phyloP scores from a whole-genome alignment of 208 protist species.

The Eutreptiella sp. region DNA sequence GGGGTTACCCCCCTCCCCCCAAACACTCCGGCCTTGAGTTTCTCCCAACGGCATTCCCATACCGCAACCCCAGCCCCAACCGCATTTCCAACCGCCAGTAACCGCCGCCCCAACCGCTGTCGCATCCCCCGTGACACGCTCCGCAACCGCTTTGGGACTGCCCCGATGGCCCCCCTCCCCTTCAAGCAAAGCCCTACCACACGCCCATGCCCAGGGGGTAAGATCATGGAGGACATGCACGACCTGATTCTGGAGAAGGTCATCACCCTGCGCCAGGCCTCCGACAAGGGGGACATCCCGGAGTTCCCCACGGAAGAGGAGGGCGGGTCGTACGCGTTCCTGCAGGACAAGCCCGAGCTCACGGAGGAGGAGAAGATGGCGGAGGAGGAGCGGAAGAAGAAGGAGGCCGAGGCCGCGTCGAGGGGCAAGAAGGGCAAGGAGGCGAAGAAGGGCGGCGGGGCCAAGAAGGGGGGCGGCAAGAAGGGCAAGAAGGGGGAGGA shows the following conservation, averaged over 20 bases:
- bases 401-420: neutral
- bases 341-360: conserved; percentile 21
- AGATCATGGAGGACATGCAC: conserved; percentile 86
- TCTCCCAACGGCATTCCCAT: no score
- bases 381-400: conserved; percentile 35
- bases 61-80: no score
- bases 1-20: no score
- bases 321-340: conserved; percentile 64
- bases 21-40: no score
- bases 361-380: conserved; percentile 32
- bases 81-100: no score
- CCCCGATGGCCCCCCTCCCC: no score
- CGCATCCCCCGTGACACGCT: conserved; percentile 35
- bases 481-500: conserved; percentile 41
- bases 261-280: conserved; percentile 69
- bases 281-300: conserved; percentile 50
- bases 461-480: conserved; percentile 32
- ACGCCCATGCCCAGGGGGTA: no score
- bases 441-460: conserved; percentile 41
- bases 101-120: no score
- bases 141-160: no score
- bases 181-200: no score
- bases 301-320: conserved; percentile 73
- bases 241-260: conserved; percentile 81
- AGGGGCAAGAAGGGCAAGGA: conserved; percentile 26